A percentile compares a stretch with the other conserved stretches of the same genome.
These are phyloP conservation scores for Santalum album DNA, from an alignment of 164 flowering plant species.

Conservation along the genomic window DNA sequence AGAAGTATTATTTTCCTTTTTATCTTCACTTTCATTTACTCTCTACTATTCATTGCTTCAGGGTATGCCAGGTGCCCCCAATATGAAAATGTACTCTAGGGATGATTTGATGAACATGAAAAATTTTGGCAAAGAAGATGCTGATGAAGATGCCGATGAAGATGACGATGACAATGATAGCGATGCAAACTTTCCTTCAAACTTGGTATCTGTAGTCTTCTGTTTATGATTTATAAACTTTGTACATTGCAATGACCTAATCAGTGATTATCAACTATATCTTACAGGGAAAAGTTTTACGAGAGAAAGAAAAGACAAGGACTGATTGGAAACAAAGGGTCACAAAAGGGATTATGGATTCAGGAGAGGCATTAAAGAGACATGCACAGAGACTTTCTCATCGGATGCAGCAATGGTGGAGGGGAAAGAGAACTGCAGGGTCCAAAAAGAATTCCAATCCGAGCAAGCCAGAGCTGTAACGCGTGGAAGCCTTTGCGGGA, in stretches of 20 bases:
- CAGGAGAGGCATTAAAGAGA: slow-evolving; percentile 32
- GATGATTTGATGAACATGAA: slow-evolving; percentile 77
- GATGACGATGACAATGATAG: slow-evolving; percentile 49
- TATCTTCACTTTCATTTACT: background rate
- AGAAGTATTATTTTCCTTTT: no score
- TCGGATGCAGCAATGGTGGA: slow-evolving; percentile 59
- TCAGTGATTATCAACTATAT: background rate
- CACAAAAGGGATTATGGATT: slow-evolving; percentile 26
- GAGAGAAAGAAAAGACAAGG: slow-evolving; percentile 39
- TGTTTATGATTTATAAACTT: background rate
- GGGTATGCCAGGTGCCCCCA: slow-evolving; percentile 97
- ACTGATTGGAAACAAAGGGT: slow-evolving; percentile 55
- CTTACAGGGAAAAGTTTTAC: slow-evolving; percentile 56
- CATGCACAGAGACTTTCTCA: slow-evolving; percentile 43
- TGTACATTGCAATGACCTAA: background rate
- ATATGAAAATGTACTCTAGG: slow-evolving; percentile 89
- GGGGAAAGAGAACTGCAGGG: slow-evolving; percentile 17
- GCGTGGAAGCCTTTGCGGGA: no score
- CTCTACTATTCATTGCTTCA: slow-evolving; percentile 13
- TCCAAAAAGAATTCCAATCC: no score
- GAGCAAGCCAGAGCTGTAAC: slow-evolving; percentile 52
- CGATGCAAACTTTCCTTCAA: slow-evolving; percentile 41
- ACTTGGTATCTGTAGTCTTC: slow-evolving; percentile 36
- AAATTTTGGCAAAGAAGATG: slow-evolving; percentile 56
- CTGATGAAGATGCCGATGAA: slow-evolving; percentile 53